Conservation (phyloP, 2,329 filamentous ascomycete species). For the Talaromyces verruculosus region DNA sequence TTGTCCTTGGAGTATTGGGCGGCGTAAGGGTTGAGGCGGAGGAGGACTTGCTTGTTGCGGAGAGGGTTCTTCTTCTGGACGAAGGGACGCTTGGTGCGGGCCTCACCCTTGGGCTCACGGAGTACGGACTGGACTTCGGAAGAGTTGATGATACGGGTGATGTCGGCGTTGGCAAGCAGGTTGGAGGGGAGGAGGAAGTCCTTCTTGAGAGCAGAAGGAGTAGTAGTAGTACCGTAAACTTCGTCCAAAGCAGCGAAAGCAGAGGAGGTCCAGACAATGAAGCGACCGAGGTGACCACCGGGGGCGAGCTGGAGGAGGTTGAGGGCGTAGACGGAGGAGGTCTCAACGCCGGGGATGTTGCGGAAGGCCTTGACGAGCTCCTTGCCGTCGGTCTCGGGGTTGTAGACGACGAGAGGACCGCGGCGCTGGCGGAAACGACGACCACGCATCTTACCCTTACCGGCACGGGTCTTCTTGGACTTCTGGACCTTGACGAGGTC, state of each 20-base stretch:
- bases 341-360: conserved; percentile 99
- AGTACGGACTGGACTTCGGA: conserved; percentile 97
- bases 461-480: conserved; percentile 94
- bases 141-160: conserved; percentile 98
- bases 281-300: conserved; percentile 97
- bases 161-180: conserved; percentile 89
- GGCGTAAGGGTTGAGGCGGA: conserved; percentile 98
- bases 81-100: conserved; percentile 81
- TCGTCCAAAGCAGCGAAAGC: conserved; percentile 95
- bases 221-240: conserved; percentile 92
- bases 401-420: conserved; percentile 96
- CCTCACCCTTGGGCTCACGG: conserved; percentile 83
- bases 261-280: conserved; percentile 97
- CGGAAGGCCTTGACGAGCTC: conserved; percentile 92
- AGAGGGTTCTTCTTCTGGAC: conserved; percentile 99
- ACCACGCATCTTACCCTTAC: conserved; percentile 98
- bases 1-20: conserved; percentile 84
- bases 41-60: conserved; percentile 96
- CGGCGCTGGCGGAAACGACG: conserved; percentile 97
- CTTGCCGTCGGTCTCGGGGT: conserved; percentile 92
- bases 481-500: conserved; percentile 95
- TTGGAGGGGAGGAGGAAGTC: conserved; percentile 96
- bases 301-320: conserved; percentile 99
- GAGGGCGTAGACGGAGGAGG: conserved; percentile 84
- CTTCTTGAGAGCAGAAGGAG: conserved; percentile 91